phyloP scores from a whole-genome alignment of 768 basidiomycete species.

The Heimioporus sp. region DNA sequence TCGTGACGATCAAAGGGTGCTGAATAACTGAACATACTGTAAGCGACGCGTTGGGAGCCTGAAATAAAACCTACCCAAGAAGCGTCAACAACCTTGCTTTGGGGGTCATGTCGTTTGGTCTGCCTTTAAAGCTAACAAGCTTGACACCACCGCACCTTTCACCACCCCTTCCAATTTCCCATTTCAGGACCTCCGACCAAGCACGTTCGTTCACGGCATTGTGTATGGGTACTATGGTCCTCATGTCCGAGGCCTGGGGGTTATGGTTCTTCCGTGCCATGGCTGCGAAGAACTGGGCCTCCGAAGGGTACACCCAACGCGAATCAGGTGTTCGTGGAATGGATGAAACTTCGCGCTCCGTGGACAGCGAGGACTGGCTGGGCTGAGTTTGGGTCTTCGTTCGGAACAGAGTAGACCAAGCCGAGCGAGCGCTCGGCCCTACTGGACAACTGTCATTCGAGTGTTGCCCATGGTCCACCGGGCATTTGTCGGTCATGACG shows the following conservation, averaged over 20 bases:
- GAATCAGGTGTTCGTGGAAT: constrained; percentile 73
- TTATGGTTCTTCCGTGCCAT: constrained; percentile 94
- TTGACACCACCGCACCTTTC: constrained; percentile 78
- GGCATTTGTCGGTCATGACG: constrained; percentile 39
- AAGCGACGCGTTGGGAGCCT: background rate
- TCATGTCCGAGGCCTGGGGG: constrained; percentile 88
- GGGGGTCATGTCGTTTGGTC: constrained; percentile 74
- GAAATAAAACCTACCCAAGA: constrained; percentile 64
- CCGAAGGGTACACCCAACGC: constrained; percentile 98
- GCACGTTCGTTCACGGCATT: constrained; percentile 98
- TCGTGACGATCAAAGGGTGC: constrained; percentile 97
- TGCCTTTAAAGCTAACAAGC: constrained; percentile 89
- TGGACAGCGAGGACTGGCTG: constrained; percentile 46
- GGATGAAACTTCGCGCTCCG: constrained; percentile 78
- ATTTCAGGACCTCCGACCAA: constrained; percentile 78
- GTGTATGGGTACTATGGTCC: constrained; percentile 94
- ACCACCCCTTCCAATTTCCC: constrained; percentile 81
- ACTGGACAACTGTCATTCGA: constrained; percentile 56
- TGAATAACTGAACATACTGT: constrained; percentile 62
- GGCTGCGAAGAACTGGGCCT: constrained; percentile 97
- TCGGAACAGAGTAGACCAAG: constrained; percentile 39
- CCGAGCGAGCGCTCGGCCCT: constrained; percentile 50
- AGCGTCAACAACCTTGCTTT: constrained; percentile 81
- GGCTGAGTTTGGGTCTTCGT: constrained; percentile 6
- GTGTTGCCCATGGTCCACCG: constrained; percentile 43